Evolutionary conservation across 345 rosid genomes (phyloP), one percentile per base, ranked within the genome.

Genomic region (Aquilaria yunnanensis): DNA sequence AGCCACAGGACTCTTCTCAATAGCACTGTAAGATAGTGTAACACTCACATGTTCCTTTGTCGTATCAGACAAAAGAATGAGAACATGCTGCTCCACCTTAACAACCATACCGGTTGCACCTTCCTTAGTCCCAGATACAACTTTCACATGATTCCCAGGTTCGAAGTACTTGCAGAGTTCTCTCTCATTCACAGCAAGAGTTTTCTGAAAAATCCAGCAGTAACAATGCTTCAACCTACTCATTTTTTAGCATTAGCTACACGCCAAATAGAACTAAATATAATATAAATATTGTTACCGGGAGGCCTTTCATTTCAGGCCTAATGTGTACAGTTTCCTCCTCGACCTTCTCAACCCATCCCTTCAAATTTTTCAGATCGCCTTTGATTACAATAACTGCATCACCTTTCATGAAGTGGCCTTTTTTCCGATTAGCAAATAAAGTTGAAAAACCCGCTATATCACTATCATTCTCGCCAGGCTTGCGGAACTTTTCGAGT

Each of bases 281-380:
- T 13, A 51, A 51, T 57, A 3, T 60, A 56, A 47, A 53, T 65
- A 70, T 68, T 68, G 92, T 86, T 85, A 94, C 97, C 59, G 95
- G 95, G 72, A 94, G 96, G 67, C 78, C 99, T 78, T 90, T 85
- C 89, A 85, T 74, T 77, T 84, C 96, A 52, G 97, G 89, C 71
- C 82, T 82, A 68, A 94, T 85, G 71, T 85, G 87, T 30, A 90
- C 95, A 79, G 80, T 90, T 66, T 90, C 95, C 81, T 94, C 97
- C 70, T 94, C 99, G 47, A 90, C 99, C 75, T 94, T 94, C 85
- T 94, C 97, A 60, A 90, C 96, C 97, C 97, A 84, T 61, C 99
- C 99, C 79, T 94, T 90, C 59, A 94, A 80, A 72, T 82, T 88
- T 75, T 85, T 94, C 6, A 94, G 79, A 79, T 94, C 99, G 31